Percentiles rank a stretch among this genome's conserved stretches.
Conservation (phyloP, 768 basidiomycete genomes). For the Auriscalpium orientale region DNA sequence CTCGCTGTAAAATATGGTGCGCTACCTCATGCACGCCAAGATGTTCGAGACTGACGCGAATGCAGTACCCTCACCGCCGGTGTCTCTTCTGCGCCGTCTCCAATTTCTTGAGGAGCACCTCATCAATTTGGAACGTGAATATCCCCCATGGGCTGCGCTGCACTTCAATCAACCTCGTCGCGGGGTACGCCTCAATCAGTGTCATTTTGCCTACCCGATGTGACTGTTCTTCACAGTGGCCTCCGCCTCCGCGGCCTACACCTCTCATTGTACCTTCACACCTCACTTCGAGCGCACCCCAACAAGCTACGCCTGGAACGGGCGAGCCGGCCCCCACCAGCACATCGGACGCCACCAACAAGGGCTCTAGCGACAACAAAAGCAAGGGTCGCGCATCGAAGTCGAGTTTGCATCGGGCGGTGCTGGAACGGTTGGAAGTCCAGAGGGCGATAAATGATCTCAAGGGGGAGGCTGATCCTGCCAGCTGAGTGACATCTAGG, state of each 20-base stretch:
- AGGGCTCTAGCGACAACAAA: conserved; percentile 12
- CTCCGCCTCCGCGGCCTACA: conserved; percentile 69
- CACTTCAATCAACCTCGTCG: conserved; percentile 82
- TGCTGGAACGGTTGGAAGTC: conserved; percentile 69
- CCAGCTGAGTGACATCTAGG: background rate
- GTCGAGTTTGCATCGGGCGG: conserved; percentile 66
- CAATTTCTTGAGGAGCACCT: conserved; percentile 74
- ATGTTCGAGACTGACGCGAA: background rate
- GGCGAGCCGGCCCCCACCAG: background rate
- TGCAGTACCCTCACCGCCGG: conserved; percentile 65
- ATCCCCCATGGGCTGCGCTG: conserved; percentile 83
- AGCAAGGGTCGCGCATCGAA: conserved; percentile 21
- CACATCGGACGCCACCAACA: conserved; percentile 2
- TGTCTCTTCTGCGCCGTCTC: conserved; percentile 54
- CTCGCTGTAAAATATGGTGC: conserved; percentile 68
- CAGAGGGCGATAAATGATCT: conserved; percentile 60
- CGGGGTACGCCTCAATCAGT: conserved; percentile 43
- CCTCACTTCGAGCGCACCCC: conserved; percentile 28
- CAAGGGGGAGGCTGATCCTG: conserved; percentile 5
- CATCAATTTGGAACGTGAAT: conserved; percentile 68
- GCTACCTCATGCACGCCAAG: background rate
- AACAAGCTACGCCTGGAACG: background rate
- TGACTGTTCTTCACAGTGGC: conserved; percentile 50
- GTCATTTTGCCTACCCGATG: background rate
- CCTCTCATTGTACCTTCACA: conserved; percentile 75